Evolutionary conservation across 768 basidiomycete genomes (phyloP).

Genomic region (Suillus luteus): DNA sequence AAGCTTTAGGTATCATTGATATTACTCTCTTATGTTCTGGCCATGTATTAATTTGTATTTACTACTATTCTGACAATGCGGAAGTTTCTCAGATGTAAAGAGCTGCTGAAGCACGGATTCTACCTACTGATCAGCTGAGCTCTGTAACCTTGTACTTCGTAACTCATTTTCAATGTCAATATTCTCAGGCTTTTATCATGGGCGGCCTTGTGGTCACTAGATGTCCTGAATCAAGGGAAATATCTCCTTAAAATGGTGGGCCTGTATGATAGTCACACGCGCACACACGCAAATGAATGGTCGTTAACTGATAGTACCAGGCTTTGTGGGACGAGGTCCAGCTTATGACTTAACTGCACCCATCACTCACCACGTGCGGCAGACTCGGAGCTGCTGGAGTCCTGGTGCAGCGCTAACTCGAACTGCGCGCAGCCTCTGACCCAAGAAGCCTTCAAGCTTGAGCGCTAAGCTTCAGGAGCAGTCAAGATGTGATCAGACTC

Average conservation of each 20-base stretch:
- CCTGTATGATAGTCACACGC: neutral
- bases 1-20: slow-evolving; percentile 44
- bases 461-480: no score
- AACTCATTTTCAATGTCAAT: neutral
- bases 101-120: neutral
- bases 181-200: neutral
- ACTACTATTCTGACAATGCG: neutral
- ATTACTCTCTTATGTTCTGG: neutral
- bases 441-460: no score
- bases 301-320: neutral
- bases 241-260: neutral
- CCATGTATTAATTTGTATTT: neutral
- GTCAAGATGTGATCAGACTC: no score
- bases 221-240: neutral
- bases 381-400: no score
- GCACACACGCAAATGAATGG: neutral
- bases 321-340: neutral
- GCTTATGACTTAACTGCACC: neutral
- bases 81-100: neutral
- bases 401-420: no score
- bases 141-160: neutral
- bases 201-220: no score
- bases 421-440: no score
- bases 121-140: no score
- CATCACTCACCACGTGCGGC: neutral